Evolutionary conservation across 2,329 filamentous ascomycete genomes (phyloP), one percentile per base, ranked within the genome.

Genomic region (Eurotiales sp.): DNA sequence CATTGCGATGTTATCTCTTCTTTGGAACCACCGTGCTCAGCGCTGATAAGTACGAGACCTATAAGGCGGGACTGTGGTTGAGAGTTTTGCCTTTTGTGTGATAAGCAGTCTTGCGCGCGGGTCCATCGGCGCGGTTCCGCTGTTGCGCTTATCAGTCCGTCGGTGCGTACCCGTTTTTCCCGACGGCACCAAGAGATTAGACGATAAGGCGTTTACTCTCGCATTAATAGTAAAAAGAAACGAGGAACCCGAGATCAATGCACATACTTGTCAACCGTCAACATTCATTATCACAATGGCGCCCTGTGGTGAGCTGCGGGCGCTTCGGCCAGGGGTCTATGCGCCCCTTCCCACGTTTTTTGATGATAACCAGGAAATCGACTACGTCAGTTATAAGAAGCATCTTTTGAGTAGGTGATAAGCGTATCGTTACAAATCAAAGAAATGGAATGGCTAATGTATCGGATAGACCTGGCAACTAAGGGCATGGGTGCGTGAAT

Each of bases 371-470:
- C 57, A 61, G 40, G 58, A 61, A 39, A 46, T 61, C 19, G 58
- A 61, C 44, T 61, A 58, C 55, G 55, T 46, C 14, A 56, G 52
- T 19, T 61, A 60, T 46, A 57, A 57, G 22, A 55, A 53, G 15
- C 59, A 61, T 48, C 45, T 61, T 19, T 42, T 61, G 4, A 60
- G 59, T 61, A 53, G 12, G 53, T 27, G 6, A 22, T 3, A 7
- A n/a, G n/a, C n/a, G n/a, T 11, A 8, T 14, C 30, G 29, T 22
- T 41, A 3, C 19, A 4, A 14, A 8, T 8, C 15, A 27, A 29
- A 25, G 8, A 11, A n/a, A 17, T 2, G 29, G 17, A 4, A 3
- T 0, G 14, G 8, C 21, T 46, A 17, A 19, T 46, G 25, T 36
- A 12, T 3, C 12, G 5, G 27, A 17, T 17, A 51, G 49, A 51